phyloP scores from a whole-genome alignment of 192 early-diverging fungal genomes.

The Tieghemiomyces parasiticus region DNA sequence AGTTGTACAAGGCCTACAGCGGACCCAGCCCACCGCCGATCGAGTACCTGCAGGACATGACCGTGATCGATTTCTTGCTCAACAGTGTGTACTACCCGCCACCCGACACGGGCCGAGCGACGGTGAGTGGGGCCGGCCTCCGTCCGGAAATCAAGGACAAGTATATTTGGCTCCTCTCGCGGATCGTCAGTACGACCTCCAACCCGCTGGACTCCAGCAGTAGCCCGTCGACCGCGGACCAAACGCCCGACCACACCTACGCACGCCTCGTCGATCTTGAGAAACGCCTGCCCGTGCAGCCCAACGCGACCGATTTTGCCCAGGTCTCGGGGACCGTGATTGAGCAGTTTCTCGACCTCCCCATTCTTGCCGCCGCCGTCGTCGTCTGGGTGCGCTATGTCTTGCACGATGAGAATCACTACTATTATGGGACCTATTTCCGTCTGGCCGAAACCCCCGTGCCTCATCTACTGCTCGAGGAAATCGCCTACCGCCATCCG shows the following conservation, averaged over 20 bases:
- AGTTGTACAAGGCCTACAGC: constrained; percentile 32
- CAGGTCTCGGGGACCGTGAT: not conserved
- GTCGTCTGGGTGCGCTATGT: constrained; percentile 49
- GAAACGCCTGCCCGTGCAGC: not conserved
- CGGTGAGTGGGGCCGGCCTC: constrained; percentile 14
- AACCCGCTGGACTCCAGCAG: not conserved
- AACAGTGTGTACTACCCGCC: not conserved
- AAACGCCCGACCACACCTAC: not conserved
- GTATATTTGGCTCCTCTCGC: constrained; percentile 31
- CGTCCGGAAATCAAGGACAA: constrained; percentile 39
- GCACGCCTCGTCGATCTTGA: not conserved
- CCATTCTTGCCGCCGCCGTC: constrained; percentile 28
- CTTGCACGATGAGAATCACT: constrained; percentile 33
- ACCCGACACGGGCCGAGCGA: not conserved
- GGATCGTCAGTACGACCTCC: not conserved
- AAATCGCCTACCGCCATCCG: constrained; percentile 59
- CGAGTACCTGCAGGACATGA: constrained; percentile 6
- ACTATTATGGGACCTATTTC: constrained; percentile 57
- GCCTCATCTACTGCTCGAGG: constrained; percentile 52
- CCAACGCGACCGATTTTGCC: not conserved
- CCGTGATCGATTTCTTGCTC: not conserved
- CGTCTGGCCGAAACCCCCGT: constrained; percentile 39
- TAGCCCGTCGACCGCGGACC: no score
- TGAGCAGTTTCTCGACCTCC: not conserved
- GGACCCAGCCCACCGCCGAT: constrained; percentile 24